Conservation (phyloP, 768 basidiomycete species). For the Boletus speciosus region DNA sequence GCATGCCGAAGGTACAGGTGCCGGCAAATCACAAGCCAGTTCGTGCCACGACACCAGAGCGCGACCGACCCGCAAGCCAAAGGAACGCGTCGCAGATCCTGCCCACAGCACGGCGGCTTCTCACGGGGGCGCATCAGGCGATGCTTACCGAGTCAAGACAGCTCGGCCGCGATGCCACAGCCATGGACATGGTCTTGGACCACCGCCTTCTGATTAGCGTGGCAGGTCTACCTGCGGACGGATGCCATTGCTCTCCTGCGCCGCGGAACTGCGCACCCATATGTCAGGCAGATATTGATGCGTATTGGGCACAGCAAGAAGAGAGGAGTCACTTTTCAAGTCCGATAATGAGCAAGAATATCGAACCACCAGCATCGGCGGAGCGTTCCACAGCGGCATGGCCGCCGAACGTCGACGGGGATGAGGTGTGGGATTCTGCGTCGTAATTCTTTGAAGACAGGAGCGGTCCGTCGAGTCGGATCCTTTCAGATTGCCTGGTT, state of each 20-base stretch:
- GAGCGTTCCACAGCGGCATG: slow-evolving; percentile 43
- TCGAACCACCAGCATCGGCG: slow-evolving; percentile 37
- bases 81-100: neutral
- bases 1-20: slow-evolving; percentile 5
- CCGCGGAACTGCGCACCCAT: slow-evolving; percentile 24
- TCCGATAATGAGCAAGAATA: neutral
- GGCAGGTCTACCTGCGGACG: slow-evolving; percentile 6
- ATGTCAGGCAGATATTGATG: slow-evolving; percentile 32
- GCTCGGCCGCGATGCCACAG: slow-evolving; percentile 33
- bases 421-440: slow-evolving; percentile 16
- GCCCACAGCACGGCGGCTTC: slow-evolving; percentile 14
- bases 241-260: neutral
- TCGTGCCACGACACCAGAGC: neutral
- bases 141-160: slow-evolving; percentile 28
- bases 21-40: neutral
- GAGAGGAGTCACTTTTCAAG: neutral
- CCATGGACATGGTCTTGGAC: slow-evolving; percentile 50
- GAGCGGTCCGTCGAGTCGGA: neutral
- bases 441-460: slow-evolving; percentile 16
- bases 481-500: slow-evolving; percentile 21
- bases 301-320: slow-evolving; percentile 37
- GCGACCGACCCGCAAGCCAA: neutral
- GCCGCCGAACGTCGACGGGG: slow-evolving; percentile 25
- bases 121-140: slow-evolving; percentile 30
- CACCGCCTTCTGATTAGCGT: slow-evolving; percentile 14